Evolutionary conservation across 148 eudicot species (phyloP).

Genomic region (Fagopyrum homotropicum): DNA sequence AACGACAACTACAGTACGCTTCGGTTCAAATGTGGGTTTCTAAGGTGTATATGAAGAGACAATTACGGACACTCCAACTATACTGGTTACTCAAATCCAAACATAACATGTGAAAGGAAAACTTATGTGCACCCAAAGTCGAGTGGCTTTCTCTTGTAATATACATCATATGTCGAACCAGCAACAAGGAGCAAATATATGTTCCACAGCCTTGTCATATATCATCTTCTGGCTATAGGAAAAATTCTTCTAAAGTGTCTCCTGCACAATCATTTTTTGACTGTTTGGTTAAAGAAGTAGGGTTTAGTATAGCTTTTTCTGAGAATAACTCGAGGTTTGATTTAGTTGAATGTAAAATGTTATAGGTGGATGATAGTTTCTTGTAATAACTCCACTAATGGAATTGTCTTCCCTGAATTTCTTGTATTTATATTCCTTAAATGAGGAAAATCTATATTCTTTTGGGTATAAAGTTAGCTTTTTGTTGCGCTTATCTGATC

Average conservation of each 20-base stretch:
- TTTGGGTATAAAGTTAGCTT: not conserved
- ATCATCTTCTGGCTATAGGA: not conserved
- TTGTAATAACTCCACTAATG: not conserved
- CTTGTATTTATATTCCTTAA: not conserved
- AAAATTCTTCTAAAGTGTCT: not conserved
- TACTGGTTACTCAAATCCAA: not conserved
- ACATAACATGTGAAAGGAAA: not conserved
- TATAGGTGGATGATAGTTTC: not conserved
- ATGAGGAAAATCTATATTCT: not conserved
- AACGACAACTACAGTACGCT: not conserved
- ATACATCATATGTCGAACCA: not conserved
- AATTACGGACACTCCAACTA: not conserved
- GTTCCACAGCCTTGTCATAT: not conserved
- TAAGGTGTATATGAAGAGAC: not conserved
- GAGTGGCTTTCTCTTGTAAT: not conserved
- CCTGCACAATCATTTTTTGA: not conserved
- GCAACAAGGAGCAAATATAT: not conserved
- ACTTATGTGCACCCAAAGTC: not conserved
- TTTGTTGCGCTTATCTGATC: slow-evolving; percentile 8
- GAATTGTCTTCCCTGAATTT: not conserved
- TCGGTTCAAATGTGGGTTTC: not conserved
- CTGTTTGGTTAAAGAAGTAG: not conserved
- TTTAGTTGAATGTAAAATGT: not conserved
- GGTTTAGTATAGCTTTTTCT: not conserved
- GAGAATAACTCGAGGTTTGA: not conserved